Evolutionary conservation across 1,284 basidiomycete genomes (phyloP).

Genomic region (Pseudozyma thailandica): DNA sequence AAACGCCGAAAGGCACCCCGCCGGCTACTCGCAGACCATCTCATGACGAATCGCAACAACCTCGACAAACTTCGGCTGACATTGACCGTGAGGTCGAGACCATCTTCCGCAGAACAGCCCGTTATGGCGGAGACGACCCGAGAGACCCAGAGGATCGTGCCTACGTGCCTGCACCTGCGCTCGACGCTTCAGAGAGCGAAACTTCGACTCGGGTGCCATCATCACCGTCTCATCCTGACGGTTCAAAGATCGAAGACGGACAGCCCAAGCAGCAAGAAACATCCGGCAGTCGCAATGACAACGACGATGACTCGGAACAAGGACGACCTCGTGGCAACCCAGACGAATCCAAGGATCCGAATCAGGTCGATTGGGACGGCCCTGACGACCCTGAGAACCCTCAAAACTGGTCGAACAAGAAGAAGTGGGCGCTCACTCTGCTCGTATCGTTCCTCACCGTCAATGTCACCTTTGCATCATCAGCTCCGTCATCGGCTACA

Average conservation of each 20-base stretch:
- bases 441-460: slow-evolving; percentile 57
- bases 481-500: slow-evolving; percentile 56
- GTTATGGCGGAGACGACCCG: slow-evolving; percentile 39
- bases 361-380: slow-evolving; percentile 41
- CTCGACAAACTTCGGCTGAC: slow-evolving; percentile 5
- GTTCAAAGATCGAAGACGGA: slow-evolving; percentile 16
- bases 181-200: slow-evolving; percentile 7
- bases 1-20: slow-evolving; percentile 25
- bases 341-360: slow-evolving; percentile 30
- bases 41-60: neutral
- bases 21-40: slow-evolving; percentile 7
- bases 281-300: neutral
- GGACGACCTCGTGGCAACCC: slow-evolving; percentile 30
- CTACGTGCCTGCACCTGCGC: slow-evolving; percentile 7
- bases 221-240: slow-evolving; percentile 13
- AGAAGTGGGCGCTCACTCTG: slow-evolving; percentile 48
- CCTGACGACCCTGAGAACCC: slow-evolving; percentile 54
- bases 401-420: slow-evolving; percentile 47
- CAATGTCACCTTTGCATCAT: slow-evolving; percentile 63
- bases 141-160: slow-evolving; percentile 30
- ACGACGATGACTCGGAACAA: slow-evolving; percentile 22
- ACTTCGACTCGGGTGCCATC: slow-evolving; percentile 27
- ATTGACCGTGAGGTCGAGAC: slow-evolving; percentile 25
- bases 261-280: neutral
- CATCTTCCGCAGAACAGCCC: slow-evolving; percentile 26